These are phyloP conservation scores for Ophioceras dolichostomum DNA, from an alignment of 2,329 filamentous ascomycete genomes.

Conservation along the genomic window DNA sequence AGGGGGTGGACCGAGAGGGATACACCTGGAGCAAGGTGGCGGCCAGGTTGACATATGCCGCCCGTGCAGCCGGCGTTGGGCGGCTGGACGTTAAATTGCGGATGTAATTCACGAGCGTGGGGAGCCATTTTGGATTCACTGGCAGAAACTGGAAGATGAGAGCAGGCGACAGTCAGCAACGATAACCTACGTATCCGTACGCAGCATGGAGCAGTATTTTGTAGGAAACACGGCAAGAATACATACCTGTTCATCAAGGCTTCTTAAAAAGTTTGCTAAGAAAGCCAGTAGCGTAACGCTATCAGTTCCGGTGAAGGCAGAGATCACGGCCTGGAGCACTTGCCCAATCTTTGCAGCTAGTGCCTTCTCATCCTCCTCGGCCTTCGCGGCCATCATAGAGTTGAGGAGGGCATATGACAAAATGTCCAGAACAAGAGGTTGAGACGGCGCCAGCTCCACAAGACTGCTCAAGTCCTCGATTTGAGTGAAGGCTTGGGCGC, in stretches of 20 bases:
- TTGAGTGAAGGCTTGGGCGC: slow-evolving; percentile 33
- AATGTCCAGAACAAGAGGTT: slow-evolving; percentile 41
- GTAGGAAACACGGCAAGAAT: background rate
- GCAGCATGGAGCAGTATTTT: background rate
- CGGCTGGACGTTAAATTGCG: slow-evolving; percentile 39
- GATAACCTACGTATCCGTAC: too few species aligned
- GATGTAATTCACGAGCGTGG: slow-evolving; percentile 31
- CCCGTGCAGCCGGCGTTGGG: slow-evolving; percentile 40
- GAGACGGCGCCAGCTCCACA: slow-evolving; percentile 41
- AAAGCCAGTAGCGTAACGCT: slow-evolving; percentile 47
- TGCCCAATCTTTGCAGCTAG: slow-evolving; percentile 29
- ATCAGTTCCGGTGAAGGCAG: slow-evolving; percentile 46
- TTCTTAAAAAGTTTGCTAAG: slow-evolving; percentile 37
- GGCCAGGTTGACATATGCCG: slow-evolving; percentile 46
- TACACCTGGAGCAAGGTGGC: slow-evolving; percentile 45
- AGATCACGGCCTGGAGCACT: slow-evolving; percentile 33
- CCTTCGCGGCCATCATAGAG: slow-evolving; percentile 19
- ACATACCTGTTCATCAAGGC: slow-evolving; percentile 19
- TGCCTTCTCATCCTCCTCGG: slow-evolving; percentile 12
- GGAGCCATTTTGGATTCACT: slow-evolving; percentile 40
- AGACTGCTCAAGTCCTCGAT: slow-evolving; percentile 41
- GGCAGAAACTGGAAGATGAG: slow-evolving; percentile 39
- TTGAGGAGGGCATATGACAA: slow-evolving; percentile 45
- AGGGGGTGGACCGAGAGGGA: slow-evolving; percentile 26
- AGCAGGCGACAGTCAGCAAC: too few species aligned